Evolutionary conservation across 768 basidiomycete genomes (phyloP).

Genomic region (Tricholoma bakamatsutake): DNA sequence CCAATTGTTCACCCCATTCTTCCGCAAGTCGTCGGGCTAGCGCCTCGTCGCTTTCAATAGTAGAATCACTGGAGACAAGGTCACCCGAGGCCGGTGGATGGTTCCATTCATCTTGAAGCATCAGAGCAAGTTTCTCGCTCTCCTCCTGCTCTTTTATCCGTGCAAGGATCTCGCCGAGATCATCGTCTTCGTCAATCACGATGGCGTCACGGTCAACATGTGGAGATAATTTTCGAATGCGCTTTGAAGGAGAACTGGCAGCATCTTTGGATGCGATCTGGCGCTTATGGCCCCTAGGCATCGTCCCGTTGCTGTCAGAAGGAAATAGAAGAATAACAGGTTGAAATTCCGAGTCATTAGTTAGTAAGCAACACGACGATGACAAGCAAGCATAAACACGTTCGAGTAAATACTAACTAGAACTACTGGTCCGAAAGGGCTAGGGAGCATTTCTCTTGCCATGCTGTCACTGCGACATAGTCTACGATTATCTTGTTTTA

Average conservation of each 20-base stretch:
- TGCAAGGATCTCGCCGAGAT: constrained; percentile 32
- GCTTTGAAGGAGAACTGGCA: constrained; percentile 7
- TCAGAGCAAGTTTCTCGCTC: constrained; percentile 33
- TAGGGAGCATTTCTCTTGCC: neutral
- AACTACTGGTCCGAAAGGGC: neutral
- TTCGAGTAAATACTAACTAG: too few species aligned
- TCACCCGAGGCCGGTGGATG: constrained; percentile 14
- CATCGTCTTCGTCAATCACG: constrained; percentile 32
- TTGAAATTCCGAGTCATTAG: too few species aligned
- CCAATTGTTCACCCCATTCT: constrained; percentile 26
- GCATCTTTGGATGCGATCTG: neutral
- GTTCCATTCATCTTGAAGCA: constrained; percentile 23
- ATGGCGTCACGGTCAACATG: constrained; percentile 16
- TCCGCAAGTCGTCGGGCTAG: constrained; percentile 33
- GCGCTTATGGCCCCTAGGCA: neutral
- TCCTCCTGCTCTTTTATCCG: constrained; percentile 39
- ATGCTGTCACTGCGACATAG: constrained; percentile 27
- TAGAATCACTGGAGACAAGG: constrained; percentile 8
- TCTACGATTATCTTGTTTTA: constrained; percentile 19
- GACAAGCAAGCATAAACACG: too few species aligned
- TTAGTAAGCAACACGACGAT: too few species aligned
- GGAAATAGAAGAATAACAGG: too few species aligned
- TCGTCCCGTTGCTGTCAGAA: neutral
- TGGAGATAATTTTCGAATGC: constrained; percentile 15
- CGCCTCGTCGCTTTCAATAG: constrained; percentile 29